These are phyloP conservation scores for Mucor irregularis DNA, from an alignment of 371 early-diverging fungal species.

Conservation along the genomic window DNA sequence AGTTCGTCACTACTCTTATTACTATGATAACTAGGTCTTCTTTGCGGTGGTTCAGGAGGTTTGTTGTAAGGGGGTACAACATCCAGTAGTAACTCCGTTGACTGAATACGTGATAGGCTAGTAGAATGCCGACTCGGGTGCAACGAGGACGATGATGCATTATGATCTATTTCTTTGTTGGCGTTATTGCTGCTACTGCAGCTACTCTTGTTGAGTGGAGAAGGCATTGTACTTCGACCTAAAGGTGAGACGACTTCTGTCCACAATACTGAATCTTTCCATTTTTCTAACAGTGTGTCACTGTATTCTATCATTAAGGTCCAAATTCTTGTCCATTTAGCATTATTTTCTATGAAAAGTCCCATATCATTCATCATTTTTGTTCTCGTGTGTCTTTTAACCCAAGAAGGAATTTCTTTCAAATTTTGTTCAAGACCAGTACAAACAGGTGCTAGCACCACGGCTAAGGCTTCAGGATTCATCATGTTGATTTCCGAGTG, in stretches of 20 bases:
- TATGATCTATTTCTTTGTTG: neutral
- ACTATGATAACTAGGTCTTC: conserved; percentile 1
- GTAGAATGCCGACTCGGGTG: conserved; percentile 17
- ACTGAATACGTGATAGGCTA: conserved; percentile 11
- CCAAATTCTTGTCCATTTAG: conserved; percentile 30
- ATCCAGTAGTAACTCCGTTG: conserved; percentile 12
- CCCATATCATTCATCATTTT: conserved; percentile 19
- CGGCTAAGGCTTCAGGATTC: conserved; percentile 45
- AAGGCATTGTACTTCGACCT: conserved; percentile 13
- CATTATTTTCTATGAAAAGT: conserved; percentile 20
- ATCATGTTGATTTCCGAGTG: conserved; percentile 35
- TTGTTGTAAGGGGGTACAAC: conserved; percentile 5
- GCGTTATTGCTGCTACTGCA: no score
- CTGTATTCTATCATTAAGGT: conserved; percentile 20
- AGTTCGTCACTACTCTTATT: conserved; percentile 5
- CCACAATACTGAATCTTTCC: conserved; percentile 13
- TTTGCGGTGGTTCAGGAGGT: neutral
- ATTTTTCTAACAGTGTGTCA: conserved; percentile 7
- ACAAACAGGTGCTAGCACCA: conserved; percentile 45
- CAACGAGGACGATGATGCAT: neutral
- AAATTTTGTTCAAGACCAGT: conserved; percentile 40
- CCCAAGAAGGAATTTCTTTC: conserved; percentile 24
- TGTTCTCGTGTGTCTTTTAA: conserved; percentile 11
- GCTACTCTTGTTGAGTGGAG: conserved; percentile 6
- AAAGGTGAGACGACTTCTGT: neutral